These are phyloP conservation scores for Mitosporidium daphniae DNA, from an alignment of 371 early-diverging fungal species.

Conservation along the genomic window DNA sequence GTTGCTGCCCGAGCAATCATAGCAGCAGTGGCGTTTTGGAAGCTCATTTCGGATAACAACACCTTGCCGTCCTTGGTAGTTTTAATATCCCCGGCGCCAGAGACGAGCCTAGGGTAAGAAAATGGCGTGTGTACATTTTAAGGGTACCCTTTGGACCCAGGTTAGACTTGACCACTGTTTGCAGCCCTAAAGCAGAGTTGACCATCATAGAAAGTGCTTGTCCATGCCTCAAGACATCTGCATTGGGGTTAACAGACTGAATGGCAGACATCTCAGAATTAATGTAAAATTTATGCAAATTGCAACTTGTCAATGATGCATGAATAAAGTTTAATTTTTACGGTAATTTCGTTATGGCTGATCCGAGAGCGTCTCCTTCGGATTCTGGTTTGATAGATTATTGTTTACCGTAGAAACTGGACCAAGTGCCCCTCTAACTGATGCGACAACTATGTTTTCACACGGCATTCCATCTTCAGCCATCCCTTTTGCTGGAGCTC, in stretches of 20 bases:
- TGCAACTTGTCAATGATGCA: too few species aligned
- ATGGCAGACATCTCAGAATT: too few species aligned
- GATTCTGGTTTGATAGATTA: too few species aligned
- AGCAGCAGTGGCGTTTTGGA: slow-evolving; percentile 94
- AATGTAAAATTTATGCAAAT: too few species aligned
- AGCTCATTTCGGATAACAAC: slow-evolving; percentile 55
- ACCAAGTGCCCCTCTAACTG: too few species aligned
- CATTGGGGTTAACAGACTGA: slow-evolving; percentile 69
- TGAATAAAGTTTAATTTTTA: too few species aligned
- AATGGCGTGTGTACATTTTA: slow-evolving; percentile 31
- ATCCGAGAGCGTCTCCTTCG: too few species aligned
- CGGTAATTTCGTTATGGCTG: too few species aligned
- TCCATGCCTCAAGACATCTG: slow-evolving; percentile 83
- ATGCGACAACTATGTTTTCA: too few species aligned
- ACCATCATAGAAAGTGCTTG: slow-evolving; percentile 90
- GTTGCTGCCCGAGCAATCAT: slow-evolving; percentile 95
- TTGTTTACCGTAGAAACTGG: too few species aligned
- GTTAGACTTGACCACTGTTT: slow-evolving; percentile 68
- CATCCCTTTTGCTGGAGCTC: too few species aligned
- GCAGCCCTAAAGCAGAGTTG: slow-evolving; percentile 67
- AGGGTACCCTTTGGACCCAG: slow-evolving; percentile 94
- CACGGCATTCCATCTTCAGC: too few species aligned
- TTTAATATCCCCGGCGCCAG: slow-evolving; percentile 45
- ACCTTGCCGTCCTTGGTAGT: slow-evolving; percentile 11
- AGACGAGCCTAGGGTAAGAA: slow-evolving; percentile 32